Evolutionary conservation across 2,329 filamentous ascomycete species (phyloP).

Genomic region (Colletotrichum tropicale): DNA sequence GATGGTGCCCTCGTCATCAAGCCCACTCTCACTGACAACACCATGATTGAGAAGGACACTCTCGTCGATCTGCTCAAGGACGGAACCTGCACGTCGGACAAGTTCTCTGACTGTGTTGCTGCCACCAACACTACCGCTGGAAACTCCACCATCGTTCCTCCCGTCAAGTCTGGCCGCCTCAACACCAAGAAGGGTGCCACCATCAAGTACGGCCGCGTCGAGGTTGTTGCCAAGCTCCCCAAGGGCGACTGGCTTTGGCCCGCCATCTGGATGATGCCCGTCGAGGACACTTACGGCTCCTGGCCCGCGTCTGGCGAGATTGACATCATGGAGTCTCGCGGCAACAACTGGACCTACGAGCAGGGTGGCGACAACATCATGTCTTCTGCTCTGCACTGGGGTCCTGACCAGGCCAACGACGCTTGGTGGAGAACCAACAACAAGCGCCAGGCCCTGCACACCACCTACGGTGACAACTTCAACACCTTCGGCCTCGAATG

Average conservation of each 20-base stretch:
- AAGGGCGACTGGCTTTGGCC: conserved; percentile 88
- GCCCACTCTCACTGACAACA: conserved; percentile 75
- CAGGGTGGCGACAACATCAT: conserved; percentile 84
- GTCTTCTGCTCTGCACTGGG: conserved; percentile 83
- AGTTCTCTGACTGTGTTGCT: conserved; percentile 64
- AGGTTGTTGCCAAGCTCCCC: conserved; percentile 79
- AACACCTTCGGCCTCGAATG: conserved; percentile 86
- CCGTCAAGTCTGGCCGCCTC: conserved; percentile 78
- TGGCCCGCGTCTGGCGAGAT: conserved; percentile 87
- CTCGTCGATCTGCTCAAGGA: conserved; percentile 70
- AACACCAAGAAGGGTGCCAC: conserved; percentile 72
- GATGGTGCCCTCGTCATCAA: conserved; percentile 75
- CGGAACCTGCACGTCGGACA: conserved; percentile 70
- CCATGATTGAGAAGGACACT: conserved; percentile 68
- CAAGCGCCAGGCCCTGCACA: conserved; percentile 76
- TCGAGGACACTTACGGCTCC: conserved; percentile 70
- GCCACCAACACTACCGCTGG: conserved; percentile 73
- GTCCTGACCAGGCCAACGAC: conserved; percentile 73
- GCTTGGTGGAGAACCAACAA: conserved; percentile 85
- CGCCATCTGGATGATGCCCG: conserved; percentile 89
- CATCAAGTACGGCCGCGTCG: conserved; percentile 82
- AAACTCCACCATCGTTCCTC: conserved; percentile 78
- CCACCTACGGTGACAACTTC: conserved; percentile 70
- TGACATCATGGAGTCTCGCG: conserved; percentile 80
- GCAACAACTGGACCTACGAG: conserved; percentile 78